A percentile compares a stretch with the other conserved stretches of the same genome.
Evolutionary conservation across 495 filamentous ascomycete species (phyloP).

Genomic region (Tuber indicum): DNA sequence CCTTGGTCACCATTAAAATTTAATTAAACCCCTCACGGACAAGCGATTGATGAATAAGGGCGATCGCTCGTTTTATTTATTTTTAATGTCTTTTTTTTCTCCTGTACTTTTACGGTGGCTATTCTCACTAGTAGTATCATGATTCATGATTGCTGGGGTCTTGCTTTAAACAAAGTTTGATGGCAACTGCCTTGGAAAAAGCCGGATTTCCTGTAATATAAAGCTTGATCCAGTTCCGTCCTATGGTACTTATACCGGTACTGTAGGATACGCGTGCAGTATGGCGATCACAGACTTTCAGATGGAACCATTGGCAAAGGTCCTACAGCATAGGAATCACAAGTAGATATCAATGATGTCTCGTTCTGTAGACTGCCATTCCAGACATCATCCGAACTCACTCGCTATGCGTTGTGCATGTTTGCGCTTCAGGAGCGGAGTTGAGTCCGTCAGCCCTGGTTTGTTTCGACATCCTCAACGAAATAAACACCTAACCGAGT

Average conservation of each 20-base stretch:
- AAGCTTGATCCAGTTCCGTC: background rate
- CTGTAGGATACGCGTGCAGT: background rate
- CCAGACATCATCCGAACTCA: background rate
- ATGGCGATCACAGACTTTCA: background rate
- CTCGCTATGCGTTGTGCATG: background rate
- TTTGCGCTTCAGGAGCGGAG: background rate
- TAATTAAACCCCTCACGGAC: background rate
- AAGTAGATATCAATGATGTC: background rate
- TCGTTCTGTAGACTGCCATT: background rate
- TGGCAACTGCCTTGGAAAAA: background rate
- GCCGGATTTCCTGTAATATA: background rate
- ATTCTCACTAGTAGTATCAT: background rate
- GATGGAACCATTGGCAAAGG: background rate
- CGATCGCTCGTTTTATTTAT: background rate
- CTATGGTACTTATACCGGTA: background rate
- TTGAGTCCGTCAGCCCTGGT: background rate
- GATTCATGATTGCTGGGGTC: background rate
- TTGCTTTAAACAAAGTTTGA: background rate
- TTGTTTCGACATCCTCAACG: background rate
- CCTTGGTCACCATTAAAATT: constrained; percentile 30
- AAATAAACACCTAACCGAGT: background rate
- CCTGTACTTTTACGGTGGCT: background rate
- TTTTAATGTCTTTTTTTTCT: background rate
- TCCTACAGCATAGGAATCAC: background rate
- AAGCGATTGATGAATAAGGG: background rate